Percentiles rank a stretch among this genome's conserved stretches.
Conservation (phyloP, 495 filamentous ascomycete genomes). For the Baudoinia panamericana region DNA sequence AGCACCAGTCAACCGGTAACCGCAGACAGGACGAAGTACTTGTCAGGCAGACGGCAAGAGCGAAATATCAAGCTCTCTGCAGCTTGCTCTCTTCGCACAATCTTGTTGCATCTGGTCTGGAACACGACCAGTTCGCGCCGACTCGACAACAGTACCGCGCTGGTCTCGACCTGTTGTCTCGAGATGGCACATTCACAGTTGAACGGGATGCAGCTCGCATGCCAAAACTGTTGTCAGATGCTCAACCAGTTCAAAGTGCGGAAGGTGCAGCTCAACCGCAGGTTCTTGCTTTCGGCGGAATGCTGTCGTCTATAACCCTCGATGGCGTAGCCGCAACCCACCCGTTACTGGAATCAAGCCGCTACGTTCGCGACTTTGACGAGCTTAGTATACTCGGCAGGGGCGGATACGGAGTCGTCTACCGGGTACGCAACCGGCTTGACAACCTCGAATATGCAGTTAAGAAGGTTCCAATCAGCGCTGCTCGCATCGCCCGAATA, state of each 20-base stretch:
- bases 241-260: no score
- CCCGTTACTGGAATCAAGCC: conserved; percentile 1
- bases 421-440: conserved; percentile 27
- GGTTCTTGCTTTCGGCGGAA: no score
- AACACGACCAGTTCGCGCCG: conserved; percentile 1
- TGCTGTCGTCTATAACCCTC: no score
- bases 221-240: no score
- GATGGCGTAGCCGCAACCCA: background rate
- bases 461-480: conserved; percentile 30
- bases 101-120: conserved; percentile 5
- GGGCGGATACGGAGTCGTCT: conserved; percentile 36
- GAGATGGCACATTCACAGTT: background rate
- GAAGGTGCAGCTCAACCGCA: no score
- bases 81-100: conserved; percentile 1
- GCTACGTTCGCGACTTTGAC: conserved; percentile 18
- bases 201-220: no score
- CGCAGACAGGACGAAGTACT: background rate
- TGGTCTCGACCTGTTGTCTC: conserved; percentile 10
- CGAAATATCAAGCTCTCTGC: conserved; percentile 7
- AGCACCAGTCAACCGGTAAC: background rate
- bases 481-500: conserved; percentile 19
- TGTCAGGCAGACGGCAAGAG: background rate
- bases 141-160: conserved; percentile 12
- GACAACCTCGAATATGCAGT: conserved; percentile 33
- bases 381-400: conserved; percentile 28